A percentile compares a stretch with the other conserved stretches of the same genome.
Evolutionary conservation across 2,329 filamentous ascomycete genomes (phyloP).

Genomic region (Penicillium sp.): DNA sequence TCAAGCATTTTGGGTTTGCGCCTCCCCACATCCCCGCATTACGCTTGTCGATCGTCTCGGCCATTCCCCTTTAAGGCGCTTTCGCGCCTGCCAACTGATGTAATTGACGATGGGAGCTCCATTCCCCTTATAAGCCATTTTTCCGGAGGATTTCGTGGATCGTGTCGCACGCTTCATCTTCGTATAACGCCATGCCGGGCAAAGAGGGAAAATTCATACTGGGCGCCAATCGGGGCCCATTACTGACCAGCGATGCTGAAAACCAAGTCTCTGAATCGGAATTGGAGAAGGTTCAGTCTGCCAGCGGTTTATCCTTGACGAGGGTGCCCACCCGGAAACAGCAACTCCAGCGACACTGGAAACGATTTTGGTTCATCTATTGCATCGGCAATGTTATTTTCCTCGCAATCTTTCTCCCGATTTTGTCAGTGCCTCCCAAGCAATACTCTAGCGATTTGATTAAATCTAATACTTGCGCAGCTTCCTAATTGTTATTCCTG

Average conservation of each 20-base stretch:
- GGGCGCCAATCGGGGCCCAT: conserved; percentile 13
- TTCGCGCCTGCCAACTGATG: not conserved
- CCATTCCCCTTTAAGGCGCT: not conserved
- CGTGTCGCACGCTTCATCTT: not conserved
- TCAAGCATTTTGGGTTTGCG: not conserved
- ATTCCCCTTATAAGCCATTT: not conserved
- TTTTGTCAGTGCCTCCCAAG: conserved; percentile 41
- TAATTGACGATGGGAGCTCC: not conserved
- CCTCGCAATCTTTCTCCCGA: conserved; percentile 46
- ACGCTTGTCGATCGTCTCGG: not conserved
- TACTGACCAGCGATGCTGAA: conserved; percentile 8
- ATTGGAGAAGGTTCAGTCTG: conserved; percentile 13
- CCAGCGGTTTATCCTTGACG: conserved; percentile 8
- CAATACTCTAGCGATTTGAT: not conserved
- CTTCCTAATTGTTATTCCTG: conserved; percentile 49
- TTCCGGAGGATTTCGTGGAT: not conserved
- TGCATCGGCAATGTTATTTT: conserved; percentile 43
- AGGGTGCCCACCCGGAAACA: conserved; percentile 20
- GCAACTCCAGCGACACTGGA: conserved; percentile 44
- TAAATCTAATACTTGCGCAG: conserved; percentile 24
- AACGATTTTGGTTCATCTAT: conserved; percentile 48
- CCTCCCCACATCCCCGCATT: not conserved
- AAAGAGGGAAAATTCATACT: conserved; percentile 12
- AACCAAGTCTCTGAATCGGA: not conserved
- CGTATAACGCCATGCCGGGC: not conserved